Evolutionary conservation across 1,139 yeast genomes (phyloP).

Genomic region (Pichia sp.): DNA sequence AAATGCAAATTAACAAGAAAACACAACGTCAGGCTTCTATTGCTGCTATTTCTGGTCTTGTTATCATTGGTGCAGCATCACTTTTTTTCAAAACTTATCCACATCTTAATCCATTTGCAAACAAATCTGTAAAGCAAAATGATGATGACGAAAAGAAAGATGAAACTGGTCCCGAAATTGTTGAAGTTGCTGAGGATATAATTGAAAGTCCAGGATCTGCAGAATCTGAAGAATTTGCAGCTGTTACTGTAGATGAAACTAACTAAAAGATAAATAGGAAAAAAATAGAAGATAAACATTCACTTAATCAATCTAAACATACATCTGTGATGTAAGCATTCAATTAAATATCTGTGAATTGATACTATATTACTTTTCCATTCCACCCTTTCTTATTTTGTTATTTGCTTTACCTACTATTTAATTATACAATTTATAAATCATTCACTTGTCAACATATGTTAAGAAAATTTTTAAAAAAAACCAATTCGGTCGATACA

Average conservation of each 20-base stretch:
- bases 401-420: not conserved
- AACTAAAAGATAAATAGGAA: not conserved
- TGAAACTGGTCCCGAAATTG: not conserved
- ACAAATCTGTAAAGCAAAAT: constrained; percentile 1
- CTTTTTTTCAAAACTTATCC: constrained; percentile 47
- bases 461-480: too few species aligned
- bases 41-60: constrained; percentile 36
- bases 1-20: constrained; percentile 13
- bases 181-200: not conserved
- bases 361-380: not conserved
- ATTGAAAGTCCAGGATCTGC: constrained; percentile 19
- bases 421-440: not conserved
- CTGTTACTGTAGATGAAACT: not conserved
- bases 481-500: too few species aligned
- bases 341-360: not conserved
- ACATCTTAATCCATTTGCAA: constrained; percentile 34
- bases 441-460: too few species aligned
- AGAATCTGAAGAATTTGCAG: constrained; percentile 12
- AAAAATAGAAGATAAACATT: too few species aligned
- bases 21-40: constrained; percentile 24
- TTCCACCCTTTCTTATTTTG: not conserved
- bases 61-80: constrained; percentile 40
- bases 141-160: not conserved
- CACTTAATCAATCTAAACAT: too few species aligned
- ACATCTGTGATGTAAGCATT: not conserved